Conservation (phyloP, 306 rosid genomes). For the Fragaria nilgerrensis region DNA sequence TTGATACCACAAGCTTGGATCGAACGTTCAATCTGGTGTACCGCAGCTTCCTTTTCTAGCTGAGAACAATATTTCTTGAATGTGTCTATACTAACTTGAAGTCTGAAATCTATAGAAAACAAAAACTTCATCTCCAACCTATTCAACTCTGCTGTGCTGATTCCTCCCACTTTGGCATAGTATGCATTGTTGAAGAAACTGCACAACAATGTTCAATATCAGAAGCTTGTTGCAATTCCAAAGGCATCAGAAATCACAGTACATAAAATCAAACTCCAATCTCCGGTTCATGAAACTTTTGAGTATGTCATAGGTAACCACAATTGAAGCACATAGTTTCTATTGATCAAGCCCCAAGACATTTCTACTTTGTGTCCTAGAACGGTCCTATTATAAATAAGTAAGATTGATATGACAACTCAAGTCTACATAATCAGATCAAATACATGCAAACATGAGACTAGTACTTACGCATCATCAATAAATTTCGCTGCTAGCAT, state of each 20-base stretch:
- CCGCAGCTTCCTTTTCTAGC: conserved; percentile 61
- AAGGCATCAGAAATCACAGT: neutral
- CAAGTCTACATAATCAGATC: neutral
- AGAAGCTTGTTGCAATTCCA: conserved; percentile 8
- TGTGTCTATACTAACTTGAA: conserved; percentile 68
- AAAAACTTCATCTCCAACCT: conserved; percentile 83
- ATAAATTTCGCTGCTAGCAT: conserved; percentile 93
- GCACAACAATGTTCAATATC: conserved; percentile 31
- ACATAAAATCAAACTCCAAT: neutral
- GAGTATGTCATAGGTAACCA: neutral
- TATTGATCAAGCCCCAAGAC: neutral
- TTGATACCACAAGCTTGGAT: conserved; percentile 68
- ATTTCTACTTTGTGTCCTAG: neutral
- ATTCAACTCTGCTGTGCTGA: conserved; percentile 78
- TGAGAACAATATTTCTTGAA: conserved; percentile 68
- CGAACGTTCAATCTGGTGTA: conserved; percentile 68
- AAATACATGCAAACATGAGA: conserved; percentile 9
- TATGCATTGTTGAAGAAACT: conserved; percentile 94
- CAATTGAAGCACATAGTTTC: neutral
- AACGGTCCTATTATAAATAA: neutral
- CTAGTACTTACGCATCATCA: conserved; percentile 79
- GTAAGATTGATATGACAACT: neutral
- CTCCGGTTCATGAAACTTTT: neutral
- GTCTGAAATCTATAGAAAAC: conserved; percentile 82
- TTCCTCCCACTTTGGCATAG: conserved; percentile 95